phyloP scores from a whole-genome alignment of 257 asterid genomes.

The Solanum ossicruentum region DNA sequence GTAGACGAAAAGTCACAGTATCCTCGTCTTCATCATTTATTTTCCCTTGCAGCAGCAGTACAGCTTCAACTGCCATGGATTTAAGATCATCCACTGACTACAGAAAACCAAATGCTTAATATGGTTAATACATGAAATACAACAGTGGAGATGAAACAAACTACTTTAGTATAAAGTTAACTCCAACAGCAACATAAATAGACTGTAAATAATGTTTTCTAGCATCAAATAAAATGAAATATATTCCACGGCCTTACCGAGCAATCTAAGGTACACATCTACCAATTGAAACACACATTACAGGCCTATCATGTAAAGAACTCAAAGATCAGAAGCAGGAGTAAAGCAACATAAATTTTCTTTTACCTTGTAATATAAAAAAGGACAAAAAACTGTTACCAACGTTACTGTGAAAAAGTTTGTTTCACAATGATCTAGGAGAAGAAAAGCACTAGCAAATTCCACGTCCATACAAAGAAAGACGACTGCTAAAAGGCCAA shows the following conservation, averaged over 20 bases:
- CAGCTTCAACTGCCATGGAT: constrained; percentile 93
- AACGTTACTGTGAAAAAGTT: background rate
- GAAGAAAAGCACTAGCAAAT: background rate
- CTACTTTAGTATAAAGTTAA: background rate
- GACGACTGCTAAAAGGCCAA: constrained; percentile 2
- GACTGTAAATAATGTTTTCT: background rate
- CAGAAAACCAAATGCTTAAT: constrained; percentile 6
- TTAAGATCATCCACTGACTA: constrained; percentile 73
- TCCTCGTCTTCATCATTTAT: constrained; percentile 74
- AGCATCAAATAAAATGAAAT: background rate
- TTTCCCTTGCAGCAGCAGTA: constrained; percentile 73
- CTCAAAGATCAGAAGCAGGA: background rate
- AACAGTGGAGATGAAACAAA: background rate
- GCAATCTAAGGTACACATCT: background rate
- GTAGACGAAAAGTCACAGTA: constrained; percentile 53
- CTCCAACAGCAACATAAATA: background rate
- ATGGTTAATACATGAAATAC: background rate
- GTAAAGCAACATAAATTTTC: background rate
- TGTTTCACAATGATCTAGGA: background rate
- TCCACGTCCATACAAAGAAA: background rate
- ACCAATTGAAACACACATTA: background rate
- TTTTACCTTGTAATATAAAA: background rate
- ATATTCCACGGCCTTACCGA: background rate
- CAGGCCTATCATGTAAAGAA: background rate
- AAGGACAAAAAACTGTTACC: background rate